Percentiles rank a stretch among this genome's conserved stretches.
Evolutionary conservation across 2,329 filamentous ascomycete genomes (phyloP).

Genomic region (Epichloe sp.): DNA sequence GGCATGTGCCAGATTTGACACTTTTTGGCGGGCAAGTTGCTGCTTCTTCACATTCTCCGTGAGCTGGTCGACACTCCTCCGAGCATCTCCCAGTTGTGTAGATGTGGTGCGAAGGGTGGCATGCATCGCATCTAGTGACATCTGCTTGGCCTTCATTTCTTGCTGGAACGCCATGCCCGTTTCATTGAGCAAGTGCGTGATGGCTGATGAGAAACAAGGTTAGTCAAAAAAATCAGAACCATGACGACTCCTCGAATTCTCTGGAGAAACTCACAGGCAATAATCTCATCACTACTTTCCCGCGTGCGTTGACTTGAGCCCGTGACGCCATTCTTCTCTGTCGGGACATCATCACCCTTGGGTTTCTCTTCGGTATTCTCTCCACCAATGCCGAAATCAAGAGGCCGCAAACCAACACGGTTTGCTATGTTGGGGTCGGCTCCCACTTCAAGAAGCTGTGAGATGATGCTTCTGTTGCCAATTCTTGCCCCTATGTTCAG

Average conservation of each 20-base stretch:
- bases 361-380: constrained; percentile 36
- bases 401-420: constrained; percentile 70
- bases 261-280: constrained; percentile 50
- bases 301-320: constrained; percentile 42
- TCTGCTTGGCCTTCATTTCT: constrained; percentile 73
- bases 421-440: constrained; percentile 90
- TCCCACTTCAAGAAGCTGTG: constrained; percentile 89
- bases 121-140: constrained; percentile 71
- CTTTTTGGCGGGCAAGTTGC: constrained; percentile 56
- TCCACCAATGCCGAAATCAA: constrained; percentile 87
- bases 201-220: constrained; percentile 37
- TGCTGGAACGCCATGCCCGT: constrained; percentile 67
- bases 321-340: constrained; percentile 31
- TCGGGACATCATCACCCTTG: constrained; percentile 29
- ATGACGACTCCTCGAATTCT: not conserved
- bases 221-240: not conserved
- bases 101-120: constrained; percentile 69
- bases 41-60: constrained; percentile 51
- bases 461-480: constrained; percentile 86
- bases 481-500: constrained; percentile 88
- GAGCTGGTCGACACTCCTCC: constrained; percentile 58
- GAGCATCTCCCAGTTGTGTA: constrained; percentile 62
- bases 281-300: constrained; percentile 68
- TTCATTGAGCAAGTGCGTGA: constrained; percentile 69
- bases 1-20: constrained; percentile 64